Conservation (phyloP, 805 yeast genomes). For the Zygotorulaspora chibaensis region DNA sequence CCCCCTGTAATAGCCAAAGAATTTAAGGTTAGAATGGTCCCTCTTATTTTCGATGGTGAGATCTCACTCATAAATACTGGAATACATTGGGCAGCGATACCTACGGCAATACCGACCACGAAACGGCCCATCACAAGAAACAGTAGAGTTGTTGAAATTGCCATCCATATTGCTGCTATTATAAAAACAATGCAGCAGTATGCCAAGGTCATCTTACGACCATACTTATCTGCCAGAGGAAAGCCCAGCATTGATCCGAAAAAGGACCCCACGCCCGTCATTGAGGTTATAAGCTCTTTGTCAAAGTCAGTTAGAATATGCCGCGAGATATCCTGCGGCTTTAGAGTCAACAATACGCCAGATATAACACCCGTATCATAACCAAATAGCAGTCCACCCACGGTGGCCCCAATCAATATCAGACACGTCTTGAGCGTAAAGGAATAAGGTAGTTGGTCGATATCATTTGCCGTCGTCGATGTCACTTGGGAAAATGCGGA, state of each 20-base stretch:
- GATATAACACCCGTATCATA: conserved; percentile 64
- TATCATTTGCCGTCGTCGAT: conserved; percentile 26
- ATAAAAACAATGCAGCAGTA: conserved; percentile 45
- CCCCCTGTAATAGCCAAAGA: conserved; percentile 47
- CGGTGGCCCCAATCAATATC: conserved; percentile 38
- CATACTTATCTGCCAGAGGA: conserved; percentile 46
- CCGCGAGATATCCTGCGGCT: conserved; percentile 37
- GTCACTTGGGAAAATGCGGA: conserved; percentile 30
- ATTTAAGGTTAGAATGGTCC: conserved; percentile 38
- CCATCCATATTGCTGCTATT: conserved; percentile 47
- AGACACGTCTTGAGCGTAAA: conserved; percentile 19
- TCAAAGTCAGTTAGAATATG: conserved; percentile 34
- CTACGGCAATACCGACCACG: conserved; percentile 68
- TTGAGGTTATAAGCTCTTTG: conserved; percentile 43
- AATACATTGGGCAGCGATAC: conserved; percentile 63
- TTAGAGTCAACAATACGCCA: conserved; percentile 48
- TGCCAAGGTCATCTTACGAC: conserved; percentile 38
- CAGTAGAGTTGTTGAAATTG: conserved; percentile 39
- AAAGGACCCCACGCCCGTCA: conserved; percentile 52
- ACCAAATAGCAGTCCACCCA: conserved; percentile 61
- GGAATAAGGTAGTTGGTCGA: conserved; percentile 29
- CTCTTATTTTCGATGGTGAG: conserved; percentile 41
- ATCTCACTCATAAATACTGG: conserved; percentile 57
- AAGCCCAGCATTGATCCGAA: conserved; percentile 51
- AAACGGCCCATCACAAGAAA: conserved; percentile 52